Base-by-base conservation (phyloP, 2,329 filamentous ascomycete genomes). In the Fusarium algeriense region DNA sequence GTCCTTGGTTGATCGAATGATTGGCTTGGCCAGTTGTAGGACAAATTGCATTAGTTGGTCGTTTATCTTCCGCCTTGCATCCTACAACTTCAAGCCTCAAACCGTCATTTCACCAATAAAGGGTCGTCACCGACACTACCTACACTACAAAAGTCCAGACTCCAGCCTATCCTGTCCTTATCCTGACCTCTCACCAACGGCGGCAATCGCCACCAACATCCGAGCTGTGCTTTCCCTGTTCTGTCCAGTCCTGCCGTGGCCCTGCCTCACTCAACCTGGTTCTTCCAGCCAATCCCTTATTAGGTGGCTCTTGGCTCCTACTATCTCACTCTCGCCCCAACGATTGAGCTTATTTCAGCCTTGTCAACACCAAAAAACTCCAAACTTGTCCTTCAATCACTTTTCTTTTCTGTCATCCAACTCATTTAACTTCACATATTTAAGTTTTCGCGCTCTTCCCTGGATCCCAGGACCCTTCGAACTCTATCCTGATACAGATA, bases 271-370 rank as follows among this genome's bases (percentile, higher is more conserved):
- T 57, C 32, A 48, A 41, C 41, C 52, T 26, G 23, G 32, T 40
- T 41, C 23, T 57, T 48, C 44, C 53, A 38, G 48, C 37, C 64
- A 66, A 40, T 60, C 30, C 54, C 43, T 72, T 62, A n/a, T 73
- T 69, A 20, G 48, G 54, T 59, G 57, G 55, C 67, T 61, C 60
- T 44, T 70, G 61, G 53, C 65, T 58, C 55, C 49, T 34, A 14
- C 49, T 34, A 14, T 70, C 64, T 54, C 63, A n/a, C 65, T 55
- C 40, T 55, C 32, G 40, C 53, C 60, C 65, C 54, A 59, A 63
- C 61, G 34, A 56, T 60, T 68, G 65, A 75, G 66, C 72, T 71
- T 74, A 77, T 74, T 75, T 67, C 72, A 77, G 72, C 73, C 65
- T 73, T 50, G 69, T 64, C 64, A 38, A 43, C 35, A 53, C 60